Base-by-base conservation (phyloP, 148 eudicot genomes). In the Nyssa sinensis region DNA sequence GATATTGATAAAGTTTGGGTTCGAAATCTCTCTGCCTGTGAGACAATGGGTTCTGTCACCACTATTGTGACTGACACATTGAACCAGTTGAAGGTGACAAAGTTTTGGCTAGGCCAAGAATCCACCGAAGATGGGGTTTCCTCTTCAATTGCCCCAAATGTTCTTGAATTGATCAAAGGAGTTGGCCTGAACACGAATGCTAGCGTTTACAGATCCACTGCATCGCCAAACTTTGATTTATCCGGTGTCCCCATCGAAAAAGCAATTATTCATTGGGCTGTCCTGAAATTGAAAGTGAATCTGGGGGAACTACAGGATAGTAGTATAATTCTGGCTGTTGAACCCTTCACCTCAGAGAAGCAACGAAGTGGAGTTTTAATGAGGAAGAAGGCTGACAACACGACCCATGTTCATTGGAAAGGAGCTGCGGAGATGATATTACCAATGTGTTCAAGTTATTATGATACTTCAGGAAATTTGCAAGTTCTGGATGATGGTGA, bases 361-460 rank as follows among this genome's bases (percentile, higher is more conserved):
- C 78, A 81, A 63, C 64, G 78, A 51, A 74, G 81, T 13, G 81
- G 84, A 0, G 68, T 81, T 41, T 10, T 75, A 6, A 29, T 78
- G 47, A 78, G 29, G 65, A 77, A 71, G 31, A 75, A 61, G 17
- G 63, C n/a, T n/a, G 80, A 76, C 28, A 49, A 57, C 62, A 68
- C 51, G 12, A 37, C 32, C 10, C 68, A 78, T 49, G 78, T 70
- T 1, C 84, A 81, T 49, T 81, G 84, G 84, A 81, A 78, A 66
- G 84, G 84, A 39, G 84, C 81, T 30, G 84, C 84, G 32, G 84
- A 81, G 63, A 81, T 81, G 78, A 70, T 77, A 7, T 71, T 81
- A 16, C 64, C 75, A 44, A 41, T 70, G 73, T 81, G 84, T 60
- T 74, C 81, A 2, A 67, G 71, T 47, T 81, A 69, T 62, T 74